Base-by-base conservation (phyloP, 2,329 filamentous ascomycete species). In the Penicillium sp. region DNA sequence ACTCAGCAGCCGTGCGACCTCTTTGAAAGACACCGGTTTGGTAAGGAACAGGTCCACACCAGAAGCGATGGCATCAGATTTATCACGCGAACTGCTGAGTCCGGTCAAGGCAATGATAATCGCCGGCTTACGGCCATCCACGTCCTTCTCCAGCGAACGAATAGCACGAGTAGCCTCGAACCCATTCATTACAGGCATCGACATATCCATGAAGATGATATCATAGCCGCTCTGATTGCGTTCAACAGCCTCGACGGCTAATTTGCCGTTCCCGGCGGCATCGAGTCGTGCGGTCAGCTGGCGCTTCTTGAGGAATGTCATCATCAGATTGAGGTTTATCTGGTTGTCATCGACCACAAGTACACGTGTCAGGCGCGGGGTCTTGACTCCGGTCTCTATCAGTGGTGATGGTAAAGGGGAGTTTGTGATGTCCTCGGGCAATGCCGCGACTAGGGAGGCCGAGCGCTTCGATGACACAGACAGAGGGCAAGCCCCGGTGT, bases 161-260 rank as follows among this genome's bases (percentile, higher is more conserved):
- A 77, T 77, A n/a, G 69, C 67, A 7, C 72, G 68, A 4, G 75
- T 75, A 2, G 75, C 72, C 55, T 75, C 70, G 40, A 76, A 75
- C 1, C 75, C 74, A 53, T 75, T 71, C 72, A 76, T 74, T 4
- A 75, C 68, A 0, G 74, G 74, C 73, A 77, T 77, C 2, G 69
- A 71, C 30, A 76, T 74, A 41, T 76, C 71, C 73, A 76, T 76
- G 53, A 76, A 74, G 41, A 76, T 72, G 27, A 74, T 69, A 51
- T 75, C 71, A 46, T 71, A 73, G 7, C 68, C 66, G 31, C 63
- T 56, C 27, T 55, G 46, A 28, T 64, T 45, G 37, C 56, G 54
- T 49, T 72, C 64, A 5, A 65, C 67, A 2, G 70, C 67, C 16
- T 75, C 65, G 10, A 77, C 68, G 1, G 74, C 74, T 30, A 72